These are phyloP conservation scores for Trichoderma gamsii DNA, from an alignment of 495 filamentous ascomycete species.

Conservation along the genomic window DNA sequence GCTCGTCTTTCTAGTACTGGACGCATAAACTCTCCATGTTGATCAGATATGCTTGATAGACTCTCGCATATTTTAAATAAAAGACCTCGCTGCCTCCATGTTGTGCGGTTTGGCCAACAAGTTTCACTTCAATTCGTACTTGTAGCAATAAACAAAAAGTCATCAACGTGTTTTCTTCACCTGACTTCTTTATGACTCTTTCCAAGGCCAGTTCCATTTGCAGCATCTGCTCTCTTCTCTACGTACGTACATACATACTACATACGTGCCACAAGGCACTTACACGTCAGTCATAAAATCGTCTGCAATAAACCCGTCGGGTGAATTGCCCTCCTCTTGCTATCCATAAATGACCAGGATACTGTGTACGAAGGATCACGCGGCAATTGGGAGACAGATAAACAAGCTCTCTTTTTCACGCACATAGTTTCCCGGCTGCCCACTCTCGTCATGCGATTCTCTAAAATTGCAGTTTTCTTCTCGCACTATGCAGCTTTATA, in stretches of 20 bases:
- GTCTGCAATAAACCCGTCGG: conserved; percentile 4
- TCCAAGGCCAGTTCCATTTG: not conserved
- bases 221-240: not conserved
- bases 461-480: not conserved
- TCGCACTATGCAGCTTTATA: not conserved
- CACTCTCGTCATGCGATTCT: not conserved
- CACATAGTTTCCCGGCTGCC: not conserved
- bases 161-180: not conserved
- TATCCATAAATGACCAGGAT: conserved; percentile 4
- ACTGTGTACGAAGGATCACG: not conserved
- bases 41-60: too few species aligned
- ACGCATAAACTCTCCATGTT: too few species aligned
- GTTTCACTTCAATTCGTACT: too few species aligned
- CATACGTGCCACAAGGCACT: not conserved
- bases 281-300: conserved; percentile 1
- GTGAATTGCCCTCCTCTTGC: not conserved
- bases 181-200: not conserved
- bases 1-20: too few species aligned
- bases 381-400: not conserved
- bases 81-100: too few species aligned
- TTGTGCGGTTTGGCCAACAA: not conserved
- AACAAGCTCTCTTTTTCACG: not conserved
- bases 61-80: too few species aligned
- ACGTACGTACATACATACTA: not conserved
- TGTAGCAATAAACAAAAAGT: not conserved